Evolutionary conservation across 2,329 filamentous ascomycete genomes (phyloP), one percentile per base, ranked within the genome.

Genomic region (Apiospora sp.): DNA sequence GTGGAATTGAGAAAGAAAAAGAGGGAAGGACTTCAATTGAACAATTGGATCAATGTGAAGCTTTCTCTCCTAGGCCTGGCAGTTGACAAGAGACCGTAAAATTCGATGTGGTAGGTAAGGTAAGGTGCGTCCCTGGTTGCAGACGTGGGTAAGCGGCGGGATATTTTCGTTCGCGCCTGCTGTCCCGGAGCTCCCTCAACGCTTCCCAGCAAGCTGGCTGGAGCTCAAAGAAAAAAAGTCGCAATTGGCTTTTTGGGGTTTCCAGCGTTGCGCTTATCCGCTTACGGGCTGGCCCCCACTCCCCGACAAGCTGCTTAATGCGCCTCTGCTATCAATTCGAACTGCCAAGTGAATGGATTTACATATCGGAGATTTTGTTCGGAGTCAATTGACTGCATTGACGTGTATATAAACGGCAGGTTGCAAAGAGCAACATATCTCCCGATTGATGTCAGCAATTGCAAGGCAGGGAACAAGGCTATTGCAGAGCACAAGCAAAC

Each of bases 1-100:
- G 68, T 73, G 72, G 73, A 74, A 73, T 75, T 74, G 77, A 74
- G 75, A 75, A 75, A 76, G 73, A 78, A 77, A 79, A 75, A 76
- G 77, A 77, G 75, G 67, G 69, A 68, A 27, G 61, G 71, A 70
- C 71, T 27, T 73, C 68, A 72, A 75, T 64, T 64, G 58, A 64
- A 19, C 19, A 37, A 61, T 61, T 61, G 54, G 54, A 64, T n/a
- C 58, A 64, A 64, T 24, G 54, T 61, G 58, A 64, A 64, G 58
- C 58, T 64, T 64, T 64, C 58, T 64, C 58, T 41, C 54, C 54
- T 22, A 64, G 12, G 30, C 58, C 58, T 64, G 58, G 34, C 58
- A 61, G 30, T 64, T 64, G 58, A 64, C 58, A 64, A 64, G 58
- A 41, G 58, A 14, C 30, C 30, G 58, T 41, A 64, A 64, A 64